Evolutionary conservation across 768 basidiomycete species (phyloP).

Genomic region (Mycena galopus): DNA sequence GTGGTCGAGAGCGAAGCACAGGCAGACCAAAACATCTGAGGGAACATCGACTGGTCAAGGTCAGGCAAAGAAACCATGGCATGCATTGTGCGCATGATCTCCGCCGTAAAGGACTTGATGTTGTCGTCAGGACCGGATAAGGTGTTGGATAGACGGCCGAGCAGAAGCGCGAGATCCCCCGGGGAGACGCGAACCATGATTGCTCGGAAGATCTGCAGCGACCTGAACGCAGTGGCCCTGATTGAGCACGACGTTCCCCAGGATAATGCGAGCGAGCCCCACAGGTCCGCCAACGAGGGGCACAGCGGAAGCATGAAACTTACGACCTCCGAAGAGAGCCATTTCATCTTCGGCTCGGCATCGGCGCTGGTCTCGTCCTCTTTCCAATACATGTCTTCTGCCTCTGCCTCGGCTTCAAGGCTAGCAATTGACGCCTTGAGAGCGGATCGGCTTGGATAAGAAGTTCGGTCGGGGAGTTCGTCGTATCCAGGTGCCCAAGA

Average conservation of each 20-base stretch:
- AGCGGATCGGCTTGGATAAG: slow-evolving; percentile 58
- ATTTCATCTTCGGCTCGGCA: slow-evolving; percentile 75
- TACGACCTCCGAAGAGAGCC: slow-evolving; percentile 75
- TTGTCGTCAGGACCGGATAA: slow-evolving; percentile 82
- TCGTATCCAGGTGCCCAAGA: slow-evolving; percentile 86
- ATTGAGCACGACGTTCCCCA: slow-evolving; percentile 94
- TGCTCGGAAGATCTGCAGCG: slow-evolving; percentile 90
- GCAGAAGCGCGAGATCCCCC: slow-evolving; percentile 79
- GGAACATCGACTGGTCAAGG: slow-evolving; percentile 72
- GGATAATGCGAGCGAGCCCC: slow-evolving; percentile 83
- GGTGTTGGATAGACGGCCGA: slow-evolving; percentile 88
- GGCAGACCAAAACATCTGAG: slow-evolving; percentile 91
- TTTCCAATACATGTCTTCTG: slow-evolving; percentile 73
- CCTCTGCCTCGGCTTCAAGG: slow-evolving; percentile 72
- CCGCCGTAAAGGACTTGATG: slow-evolving; percentile 86
- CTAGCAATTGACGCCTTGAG: slow-evolving; percentile 65
- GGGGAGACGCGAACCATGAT: slow-evolving; percentile 80
- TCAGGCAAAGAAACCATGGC: slow-evolving; percentile 69
- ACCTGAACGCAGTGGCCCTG: slow-evolving; percentile 87
- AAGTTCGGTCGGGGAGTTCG: slow-evolving; percentile 72
- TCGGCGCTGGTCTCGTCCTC: slow-evolving; percentile 73
- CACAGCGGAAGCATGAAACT: slow-evolving; percentile 77
- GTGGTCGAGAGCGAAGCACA: slow-evolving; percentile 87
- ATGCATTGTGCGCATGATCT: slow-evolving; percentile 83
- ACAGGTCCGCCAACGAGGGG: slow-evolving; percentile 76